phyloP scores from a whole-genome alignment of 176 grass and related monocot genomes.

The Phoenix roebelenii region DNA sequence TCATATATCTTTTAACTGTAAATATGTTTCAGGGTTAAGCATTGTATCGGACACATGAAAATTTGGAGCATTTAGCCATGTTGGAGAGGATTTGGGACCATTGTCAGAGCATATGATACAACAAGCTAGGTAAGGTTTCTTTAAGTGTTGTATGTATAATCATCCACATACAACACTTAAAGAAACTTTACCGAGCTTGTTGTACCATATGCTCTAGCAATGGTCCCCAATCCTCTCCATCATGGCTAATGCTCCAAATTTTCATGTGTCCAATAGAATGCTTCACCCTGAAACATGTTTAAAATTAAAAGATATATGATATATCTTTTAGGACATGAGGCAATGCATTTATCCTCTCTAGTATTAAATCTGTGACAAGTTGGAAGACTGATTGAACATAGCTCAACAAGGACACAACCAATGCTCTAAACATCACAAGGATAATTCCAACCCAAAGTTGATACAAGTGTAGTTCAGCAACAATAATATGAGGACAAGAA shows the following conservation, averaged over 20 bases:
- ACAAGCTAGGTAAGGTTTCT: conserved; percentile 47
- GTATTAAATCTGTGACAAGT: neutral
- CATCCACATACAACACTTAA: too few species aligned
- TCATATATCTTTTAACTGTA: conserved; percentile 2
- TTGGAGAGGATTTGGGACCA: conserved; percentile 85
- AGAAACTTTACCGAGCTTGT: conserved; percentile 46
- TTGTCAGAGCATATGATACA: conserved; percentile 68
- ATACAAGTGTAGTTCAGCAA: conserved; percentile 26
- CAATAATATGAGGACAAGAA: neutral
- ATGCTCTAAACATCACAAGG: conserved; percentile 91
- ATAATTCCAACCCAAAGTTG: conserved; percentile 88
- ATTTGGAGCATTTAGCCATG: conserved; percentile 91
- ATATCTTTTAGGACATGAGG: neutral
- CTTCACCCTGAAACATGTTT: conserved; percentile 55
- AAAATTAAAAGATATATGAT: neutral
- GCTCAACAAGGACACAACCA: conserved; percentile 76
- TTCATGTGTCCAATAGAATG: conserved; percentile 72
- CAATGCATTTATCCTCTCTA: neutral
- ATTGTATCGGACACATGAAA: conserved; percentile 83
- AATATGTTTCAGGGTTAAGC: conserved; percentile 55
- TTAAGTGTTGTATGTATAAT: neutral
- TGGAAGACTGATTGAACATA: conserved; percentile 55
- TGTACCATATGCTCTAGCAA: conserved; percentile 67
- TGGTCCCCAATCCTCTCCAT: conserved; percentile 86
- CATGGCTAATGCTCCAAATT: conserved; percentile 94